phyloP scores from a whole-genome alignment of 345 rosid genomes.

The Durio zibethinus region DNA sequence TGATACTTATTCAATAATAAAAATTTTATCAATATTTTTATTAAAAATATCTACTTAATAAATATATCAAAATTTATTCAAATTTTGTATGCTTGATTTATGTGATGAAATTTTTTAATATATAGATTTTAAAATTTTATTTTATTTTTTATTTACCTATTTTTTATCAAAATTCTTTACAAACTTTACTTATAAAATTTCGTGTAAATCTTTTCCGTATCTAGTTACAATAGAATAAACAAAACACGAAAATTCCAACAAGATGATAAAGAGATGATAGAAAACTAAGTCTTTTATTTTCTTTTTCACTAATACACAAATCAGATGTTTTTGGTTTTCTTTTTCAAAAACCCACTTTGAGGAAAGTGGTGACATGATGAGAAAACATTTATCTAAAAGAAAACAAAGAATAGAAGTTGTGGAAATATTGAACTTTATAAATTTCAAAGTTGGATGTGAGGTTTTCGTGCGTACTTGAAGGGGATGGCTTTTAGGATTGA shows the following conservation, averaged over 20 bases:
- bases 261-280: background rate
- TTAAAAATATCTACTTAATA: no score
- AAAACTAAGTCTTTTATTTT: background rate
- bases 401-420: background rate
- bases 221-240: background rate
- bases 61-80: no score
- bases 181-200: no score
- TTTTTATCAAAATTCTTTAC: no score
- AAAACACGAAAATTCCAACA: constrained; percentile 8
- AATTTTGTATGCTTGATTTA: no score
- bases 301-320: background rate
- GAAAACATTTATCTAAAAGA: background rate
- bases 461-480: background rate
- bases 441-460: background rate
- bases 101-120: no score
- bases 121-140: no score
- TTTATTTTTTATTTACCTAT: no score
- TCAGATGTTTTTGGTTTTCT: background rate
- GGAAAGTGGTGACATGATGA: background rate
- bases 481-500: background rate
- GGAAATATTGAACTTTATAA: background rate
- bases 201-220: no score
- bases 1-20: no score
- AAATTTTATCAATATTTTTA: no score
- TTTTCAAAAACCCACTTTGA: background rate